Base-by-base conservation (phyloP, 345 rosid species). In the Zanthoxylum bungeanum region DNA sequence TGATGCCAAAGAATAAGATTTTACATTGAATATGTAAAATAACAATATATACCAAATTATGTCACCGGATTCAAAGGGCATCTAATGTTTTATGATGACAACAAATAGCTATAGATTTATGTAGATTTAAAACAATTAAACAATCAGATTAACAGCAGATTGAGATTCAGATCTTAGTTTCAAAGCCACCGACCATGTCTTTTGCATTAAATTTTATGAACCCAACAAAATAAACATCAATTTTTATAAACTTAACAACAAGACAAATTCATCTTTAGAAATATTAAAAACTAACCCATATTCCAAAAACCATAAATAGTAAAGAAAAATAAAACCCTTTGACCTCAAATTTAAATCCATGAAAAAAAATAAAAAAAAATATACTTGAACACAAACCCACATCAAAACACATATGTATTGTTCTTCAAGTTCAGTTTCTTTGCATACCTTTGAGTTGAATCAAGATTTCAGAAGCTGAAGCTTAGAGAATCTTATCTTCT, bases 281-380 rank as follows among this genome's bases (percentile, higher is more conserved):
- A 65, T 47, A 17, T 30, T 47, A 42, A 44, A 44, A 16, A 65
- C 69, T 1, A 31, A 31, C 42, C 42, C 56, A 11, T 31, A 65
- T 19, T 9, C 19, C 44, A 5, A 47, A n/a, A 19, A 65, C 19
- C 42, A 65, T 4, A 31, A 31, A 47, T 10, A 7, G 28, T 7
- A 14, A 27, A 6, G 1, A 33, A 34, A 51, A 33, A 5, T n/a
- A 34, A 11, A 2, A 50, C 51, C 24, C 56, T 58, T 58, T 58
- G 66, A 59, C 65, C 42, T 69, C 73, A 69, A 68, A 27, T 40
- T 55, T 5, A 68, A 68, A 33, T 16, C 57, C 10, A 4, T 17
- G 9, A 36, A 51, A 57, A 19, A 16, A 53, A 53, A 4, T 19
- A 8, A 3, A 7, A 25, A 9, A 9, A 55, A 53, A 16, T 37